These are phyloP conservation scores for Ascochyta rabiei DNA, from an alignment of 2,329 filamentous ascomycete genomes.

Conservation along the genomic window DNA sequence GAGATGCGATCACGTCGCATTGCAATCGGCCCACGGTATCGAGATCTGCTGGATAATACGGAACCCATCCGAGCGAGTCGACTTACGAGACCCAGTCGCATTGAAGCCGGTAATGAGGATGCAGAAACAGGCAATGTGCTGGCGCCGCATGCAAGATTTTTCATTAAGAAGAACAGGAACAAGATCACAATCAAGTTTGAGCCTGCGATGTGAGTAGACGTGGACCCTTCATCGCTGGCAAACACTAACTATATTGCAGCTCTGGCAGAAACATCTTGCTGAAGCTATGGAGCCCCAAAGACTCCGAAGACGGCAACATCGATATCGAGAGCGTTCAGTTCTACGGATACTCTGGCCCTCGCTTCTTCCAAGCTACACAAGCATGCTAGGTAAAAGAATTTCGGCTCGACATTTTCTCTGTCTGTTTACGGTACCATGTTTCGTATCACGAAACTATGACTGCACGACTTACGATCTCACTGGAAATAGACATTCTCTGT, in stretches of 20 bases:
- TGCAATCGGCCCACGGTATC: slow-evolving; percentile 10
- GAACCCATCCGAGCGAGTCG: slow-evolving; percentile 40
- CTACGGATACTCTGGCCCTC: slow-evolving; percentile 82
- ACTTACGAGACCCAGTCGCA: slow-evolving; percentile 42
- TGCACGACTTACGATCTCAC: neutral
- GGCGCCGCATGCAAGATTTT: slow-evolving; percentile 79
- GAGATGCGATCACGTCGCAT: slow-evolving; percentile 8
- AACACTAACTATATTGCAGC: slow-evolving; percentile 37
- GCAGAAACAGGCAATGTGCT: slow-evolving; percentile 54
- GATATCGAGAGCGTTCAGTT: slow-evolving; percentile 87
- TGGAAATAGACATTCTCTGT: neutral
- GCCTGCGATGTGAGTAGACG: slow-evolving; percentile 66
- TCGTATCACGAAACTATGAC: neutral
- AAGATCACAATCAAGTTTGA: slow-evolving; percentile 88
- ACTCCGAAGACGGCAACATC: slow-evolving; percentile 70
- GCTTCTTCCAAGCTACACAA: slow-evolving; percentile 77
- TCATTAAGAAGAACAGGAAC: slow-evolving; percentile 80
- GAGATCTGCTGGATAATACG: slow-evolving; percentile 11
- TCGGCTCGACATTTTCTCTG: neutral
- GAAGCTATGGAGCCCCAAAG: slow-evolving; percentile 85
- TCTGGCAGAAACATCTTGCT: slow-evolving; percentile 83
- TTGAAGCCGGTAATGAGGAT: slow-evolving; percentile 30
- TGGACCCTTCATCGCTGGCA: fast-evolving
- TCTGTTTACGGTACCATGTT: neutral
- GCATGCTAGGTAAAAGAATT: slow-evolving; percentile 22